A percentile compares a stretch with the other conserved stretches of the same genome.
Evolutionary conservation across 2,329 filamentous ascomycete genomes (phyloP).

Genomic region (Diaporthe vaccinii): DNA sequence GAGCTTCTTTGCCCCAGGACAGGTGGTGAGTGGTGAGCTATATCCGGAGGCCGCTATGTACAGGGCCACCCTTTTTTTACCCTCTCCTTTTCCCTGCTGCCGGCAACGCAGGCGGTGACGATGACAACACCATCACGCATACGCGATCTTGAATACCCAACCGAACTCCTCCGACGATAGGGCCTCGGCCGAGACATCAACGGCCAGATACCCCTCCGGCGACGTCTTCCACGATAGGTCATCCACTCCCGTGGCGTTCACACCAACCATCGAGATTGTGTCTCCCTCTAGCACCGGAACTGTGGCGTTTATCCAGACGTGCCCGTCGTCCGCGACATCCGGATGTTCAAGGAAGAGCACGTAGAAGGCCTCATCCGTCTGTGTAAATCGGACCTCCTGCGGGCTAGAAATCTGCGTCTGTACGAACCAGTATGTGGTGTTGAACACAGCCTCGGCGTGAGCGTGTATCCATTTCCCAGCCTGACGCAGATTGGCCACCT

Average conservation of each 20-base stretch:
- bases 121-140: conserved; percentile 38
- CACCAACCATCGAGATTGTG: conserved; percentile 58
- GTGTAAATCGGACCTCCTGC: conserved; percentile 58
- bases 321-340: conserved; percentile 44
- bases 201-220: conserved; percentile 45
- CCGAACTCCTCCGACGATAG: conserved; percentile 51
- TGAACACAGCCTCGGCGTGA: conserved; percentile 69
- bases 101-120: neutral
- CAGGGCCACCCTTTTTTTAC: neutral
- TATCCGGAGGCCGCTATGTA: conserved; percentile 19
- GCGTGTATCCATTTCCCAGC: conserved; percentile 67
- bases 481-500: conserved; percentile 60
- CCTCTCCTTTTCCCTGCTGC: neutral
- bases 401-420: conserved; percentile 53
- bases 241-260: conserved; percentile 26
- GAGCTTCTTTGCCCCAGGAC: neutral
- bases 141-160: conserved; percentile 59
- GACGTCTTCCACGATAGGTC: conserved; percentile 29
- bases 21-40: conserved; percentile 16
- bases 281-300: conserved; percentile 60
- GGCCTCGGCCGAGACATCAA: conserved; percentile 50
- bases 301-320: conserved; percentile 54
- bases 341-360: conserved; percentile 56
- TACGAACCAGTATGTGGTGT: conserved; percentile 67
- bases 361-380: conserved; percentile 61